phyloP scores from a whole-genome alignment of 1,284 basidiomycete species.

The Peniophora sp. region DNA sequence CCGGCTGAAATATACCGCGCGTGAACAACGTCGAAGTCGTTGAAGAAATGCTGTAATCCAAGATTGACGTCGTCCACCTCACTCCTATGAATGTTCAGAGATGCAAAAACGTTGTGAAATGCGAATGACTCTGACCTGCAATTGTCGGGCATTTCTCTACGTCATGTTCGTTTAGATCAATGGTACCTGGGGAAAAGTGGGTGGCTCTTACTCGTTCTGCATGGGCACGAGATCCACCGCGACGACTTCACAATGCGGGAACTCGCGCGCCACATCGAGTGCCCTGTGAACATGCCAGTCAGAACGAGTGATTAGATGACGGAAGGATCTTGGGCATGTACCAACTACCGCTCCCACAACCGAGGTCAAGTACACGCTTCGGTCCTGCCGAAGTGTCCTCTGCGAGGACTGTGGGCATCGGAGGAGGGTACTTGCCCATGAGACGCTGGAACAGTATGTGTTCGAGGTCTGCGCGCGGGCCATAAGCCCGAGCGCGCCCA shows the following conservation, averaged over 20 bases:
- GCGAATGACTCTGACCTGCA: conserved; percentile 43
- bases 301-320: conserved; percentile 1
- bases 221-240: conserved; percentile 75
- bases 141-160: conserved; percentile 58
- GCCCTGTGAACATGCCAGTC: conserved; percentile 41
- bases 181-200: conserved; percentile 6
- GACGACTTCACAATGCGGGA: conserved; percentile 57
- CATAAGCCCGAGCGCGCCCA: not conserved
- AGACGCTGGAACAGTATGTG: conserved; percentile 54
- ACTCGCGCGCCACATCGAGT: conserved; percentile 63
- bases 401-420: conserved; percentile 46
- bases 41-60: conserved; percentile 72
- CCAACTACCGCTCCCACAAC: conserved; percentile 75
- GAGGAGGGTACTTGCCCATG: conserved; percentile 59
- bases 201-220: conserved; percentile 47
- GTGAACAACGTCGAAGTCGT: conserved; percentile 68
- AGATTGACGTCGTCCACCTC: conserved; percentile 80
- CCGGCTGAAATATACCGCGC: conserved; percentile 62
- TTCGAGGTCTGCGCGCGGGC: conserved; percentile 45
- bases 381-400: conserved; percentile 47
- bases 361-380: conserved; percentile 66
- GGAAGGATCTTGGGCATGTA: conserved; percentile 21
- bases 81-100: conserved; percentile 34
- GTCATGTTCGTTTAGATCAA: conserved; percentile 4
- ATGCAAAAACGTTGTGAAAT: conserved; percentile 3